Conservation (phyloP, 176 grass and related monocot genomes). For the Metroxylon sagu region DNA sequence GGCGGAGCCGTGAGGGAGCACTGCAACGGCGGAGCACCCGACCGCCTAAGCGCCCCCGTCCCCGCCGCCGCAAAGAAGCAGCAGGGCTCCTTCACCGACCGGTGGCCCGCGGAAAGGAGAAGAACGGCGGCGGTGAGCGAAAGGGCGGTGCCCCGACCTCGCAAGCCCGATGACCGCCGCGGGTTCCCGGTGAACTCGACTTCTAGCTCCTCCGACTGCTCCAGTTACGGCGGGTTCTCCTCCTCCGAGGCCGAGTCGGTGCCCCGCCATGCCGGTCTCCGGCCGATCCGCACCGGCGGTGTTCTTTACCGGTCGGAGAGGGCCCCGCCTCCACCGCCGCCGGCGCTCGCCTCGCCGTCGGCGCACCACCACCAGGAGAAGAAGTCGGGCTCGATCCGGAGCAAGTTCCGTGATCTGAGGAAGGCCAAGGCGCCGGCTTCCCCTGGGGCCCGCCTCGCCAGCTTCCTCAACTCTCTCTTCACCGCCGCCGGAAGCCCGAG, state of each 20-base stretch:
- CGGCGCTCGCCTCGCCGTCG: neutral
- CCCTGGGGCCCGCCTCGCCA: slow-evolving; percentile 62
- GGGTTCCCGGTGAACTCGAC: slow-evolving; percentile 21
- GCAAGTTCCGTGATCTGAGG: slow-evolving; percentile 63
- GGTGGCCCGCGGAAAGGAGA: neutral
- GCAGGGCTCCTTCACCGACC: neutral
- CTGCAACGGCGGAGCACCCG: neutral
- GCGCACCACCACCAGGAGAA: slow-evolving; percentile 29
- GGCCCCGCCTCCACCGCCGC: neutral
- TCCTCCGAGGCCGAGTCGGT: slow-evolving; percentile 82
- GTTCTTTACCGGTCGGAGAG: slow-evolving; percentile 26
- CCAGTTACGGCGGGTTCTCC: slow-evolving; percentile 92
- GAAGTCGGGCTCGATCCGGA: slow-evolving; percentile 57
- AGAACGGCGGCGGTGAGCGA: neutral
- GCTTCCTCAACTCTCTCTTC: slow-evolving; percentile 84
- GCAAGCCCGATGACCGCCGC: neutral
- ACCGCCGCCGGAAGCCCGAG: slow-evolving; percentile 10
- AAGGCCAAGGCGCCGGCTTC: slow-evolving; percentile 55
- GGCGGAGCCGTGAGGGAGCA: neutral
- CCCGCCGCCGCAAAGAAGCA: neutral
- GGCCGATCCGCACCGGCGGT: slow-evolving; percentile 37
- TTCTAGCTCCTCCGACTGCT: slow-evolving; percentile 91
- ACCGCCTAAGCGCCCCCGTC: neutral
- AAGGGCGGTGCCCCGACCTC: neutral
- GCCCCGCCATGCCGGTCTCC: slow-evolving; percentile 9